Evolutionary conservation across 345 rosid genomes (phyloP), one percentile per base, ranked within the genome.

Genomic region (Salix koriyanagi): DNA sequence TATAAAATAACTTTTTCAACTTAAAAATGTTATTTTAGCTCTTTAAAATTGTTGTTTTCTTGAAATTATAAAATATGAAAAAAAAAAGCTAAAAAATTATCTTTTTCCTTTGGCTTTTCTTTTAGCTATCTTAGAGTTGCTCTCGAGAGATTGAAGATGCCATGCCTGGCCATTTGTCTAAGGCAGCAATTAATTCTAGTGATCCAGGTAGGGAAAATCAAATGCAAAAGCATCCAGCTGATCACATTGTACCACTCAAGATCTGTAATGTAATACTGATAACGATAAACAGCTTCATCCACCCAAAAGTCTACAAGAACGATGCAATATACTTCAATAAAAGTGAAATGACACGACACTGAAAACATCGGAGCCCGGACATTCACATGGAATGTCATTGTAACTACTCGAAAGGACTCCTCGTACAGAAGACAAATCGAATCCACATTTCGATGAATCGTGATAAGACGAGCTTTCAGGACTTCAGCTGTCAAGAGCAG

Each of bases 401-500:
- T 23, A 19, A 37, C 67, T 16, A 69, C 64, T 73, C 50, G 10
- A 39, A 68, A 39, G 37, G 44, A 74, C 70, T 46, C 64, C 52
- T 36, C 36, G 54, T 56, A 71, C 61, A 30, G 13, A 44, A 18
- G 70, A 65, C 76, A 70, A 76, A 36, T 6, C 25, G 25, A 77
- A 64, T 37, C 58, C 52, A 32, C 67, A 19, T 4, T 42, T 41
- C 6, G 32, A 10, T 58, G 62, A n/a, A 46, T 75, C 67, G 65
- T 39, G 23, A 36, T 50, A 79, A 46, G 74, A 74, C 79, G 70
- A 30, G 42, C 82, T 60, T 67, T 65, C 60, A 60, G 58, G 39
- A 70, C 70, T 41, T 65, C 34, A 65, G 23, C 61, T 62, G 67
- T 58, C 56, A 77, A 28, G 13, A 77, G 65, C 79, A 80, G 11